Conservation (phyloP, 1,284 basidiomycete species). For the Cutaneotrichosporon sp. region DNA sequence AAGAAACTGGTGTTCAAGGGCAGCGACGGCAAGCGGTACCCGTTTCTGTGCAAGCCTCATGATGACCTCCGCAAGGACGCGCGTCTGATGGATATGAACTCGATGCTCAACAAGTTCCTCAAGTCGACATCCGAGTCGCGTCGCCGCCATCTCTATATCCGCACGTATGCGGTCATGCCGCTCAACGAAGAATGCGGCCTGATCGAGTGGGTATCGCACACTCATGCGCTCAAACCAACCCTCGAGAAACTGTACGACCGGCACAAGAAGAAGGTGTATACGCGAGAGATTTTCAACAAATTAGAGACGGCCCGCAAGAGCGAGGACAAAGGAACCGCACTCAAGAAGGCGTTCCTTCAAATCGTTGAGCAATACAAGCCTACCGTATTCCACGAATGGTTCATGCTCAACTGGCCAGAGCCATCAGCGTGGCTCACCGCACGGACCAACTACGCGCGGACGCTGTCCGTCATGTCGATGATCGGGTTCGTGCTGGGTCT, state of each 20-base stretch:
- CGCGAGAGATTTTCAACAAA: slow-evolving; percentile 58
- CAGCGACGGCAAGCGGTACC: slow-evolving; percentile 78
- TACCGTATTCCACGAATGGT: slow-evolving; percentile 96
- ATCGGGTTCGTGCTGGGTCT: slow-evolving; percentile 95
- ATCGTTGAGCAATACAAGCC: slow-evolving; percentile 66
- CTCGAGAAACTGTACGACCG: slow-evolving; percentile 72
- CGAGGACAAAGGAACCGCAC: neutral
- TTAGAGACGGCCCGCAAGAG: slow-evolving; percentile 51
- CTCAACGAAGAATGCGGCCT: slow-evolving; percentile 97
- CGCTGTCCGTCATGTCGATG: slow-evolving; percentile 97
- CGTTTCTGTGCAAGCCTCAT: slow-evolving; percentile 95
- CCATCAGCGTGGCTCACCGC: slow-evolving; percentile 91
- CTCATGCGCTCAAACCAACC: slow-evolving; percentile 77
- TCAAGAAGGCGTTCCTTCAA: slow-evolving; percentile 56
- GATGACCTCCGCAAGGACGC: slow-evolving; percentile 98
- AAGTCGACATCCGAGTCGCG: slow-evolving; percentile 93
- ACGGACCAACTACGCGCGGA: slow-evolving; percentile 80
- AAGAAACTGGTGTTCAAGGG: slow-evolving; percentile 86
- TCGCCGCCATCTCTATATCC: slow-evolving; percentile 79
- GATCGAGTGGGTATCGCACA: slow-evolving; percentile 98
- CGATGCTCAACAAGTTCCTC: slow-evolving; percentile 96
- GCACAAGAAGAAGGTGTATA: slow-evolving; percentile 62
- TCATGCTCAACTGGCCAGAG: slow-evolving; percentile 93
- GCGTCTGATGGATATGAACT: slow-evolving; percentile 95
- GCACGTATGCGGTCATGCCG: slow-evolving; percentile 94